phyloP scores from a whole-genome alignment of 352 stramenopile genomes.

The Pythium folliculosum region DNA sequence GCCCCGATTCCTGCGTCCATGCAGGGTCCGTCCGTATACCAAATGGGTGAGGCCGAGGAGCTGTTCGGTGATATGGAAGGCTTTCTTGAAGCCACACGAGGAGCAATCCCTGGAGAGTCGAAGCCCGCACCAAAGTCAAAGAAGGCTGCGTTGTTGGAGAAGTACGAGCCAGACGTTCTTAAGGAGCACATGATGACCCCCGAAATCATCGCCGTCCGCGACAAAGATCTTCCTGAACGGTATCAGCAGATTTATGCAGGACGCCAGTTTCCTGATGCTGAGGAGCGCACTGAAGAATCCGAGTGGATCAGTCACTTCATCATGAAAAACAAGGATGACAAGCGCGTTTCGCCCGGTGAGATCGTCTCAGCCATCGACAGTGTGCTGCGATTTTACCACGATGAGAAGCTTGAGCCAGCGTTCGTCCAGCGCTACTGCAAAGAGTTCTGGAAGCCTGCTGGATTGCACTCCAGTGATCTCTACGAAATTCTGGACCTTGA shows the following conservation, averaged over 20 bases:
- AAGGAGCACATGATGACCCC: slow-evolving; percentile 91
- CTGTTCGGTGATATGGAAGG: slow-evolving; percentile 89
- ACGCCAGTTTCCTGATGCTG: slow-evolving; percentile 78
- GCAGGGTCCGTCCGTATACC: slow-evolving; percentile 87
- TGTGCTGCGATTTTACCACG: slow-evolving; percentile 88
- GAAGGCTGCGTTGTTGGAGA: slow-evolving; percentile 83
- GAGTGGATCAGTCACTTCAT: slow-evolving; percentile 90
- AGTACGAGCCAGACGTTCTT: slow-evolving; percentile 86
- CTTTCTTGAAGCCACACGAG: slow-evolving; percentile 84
- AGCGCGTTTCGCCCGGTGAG: slow-evolving; percentile 57
- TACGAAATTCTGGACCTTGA: slow-evolving; percentile 89
- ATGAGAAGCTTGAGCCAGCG: slow-evolving; percentile 85
- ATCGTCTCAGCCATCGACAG: slow-evolving; percentile 89
- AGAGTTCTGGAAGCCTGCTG: slow-evolving; percentile 89
- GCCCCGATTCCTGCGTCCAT: slow-evolving; percentile 70
- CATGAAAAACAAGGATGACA: slow-evolving; percentile 72
- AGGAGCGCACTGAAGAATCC: slow-evolving; percentile 83
- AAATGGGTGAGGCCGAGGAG: slow-evolving; percentile 90
- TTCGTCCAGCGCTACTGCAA: slow-evolving; percentile 92
- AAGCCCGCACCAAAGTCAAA: slow-evolving; percentile 58
- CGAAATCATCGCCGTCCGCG: slow-evolving; percentile 75
- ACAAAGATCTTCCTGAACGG: slow-evolving; percentile 79
- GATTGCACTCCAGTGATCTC: slow-evolving; percentile 74
- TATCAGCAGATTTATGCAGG: slow-evolving; percentile 77
- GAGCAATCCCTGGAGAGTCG: slow-evolving; percentile 31